phyloP scores from a whole-genome alignment of 768 basidiomycete genomes.

The Suillus tomentosus region DNA sequence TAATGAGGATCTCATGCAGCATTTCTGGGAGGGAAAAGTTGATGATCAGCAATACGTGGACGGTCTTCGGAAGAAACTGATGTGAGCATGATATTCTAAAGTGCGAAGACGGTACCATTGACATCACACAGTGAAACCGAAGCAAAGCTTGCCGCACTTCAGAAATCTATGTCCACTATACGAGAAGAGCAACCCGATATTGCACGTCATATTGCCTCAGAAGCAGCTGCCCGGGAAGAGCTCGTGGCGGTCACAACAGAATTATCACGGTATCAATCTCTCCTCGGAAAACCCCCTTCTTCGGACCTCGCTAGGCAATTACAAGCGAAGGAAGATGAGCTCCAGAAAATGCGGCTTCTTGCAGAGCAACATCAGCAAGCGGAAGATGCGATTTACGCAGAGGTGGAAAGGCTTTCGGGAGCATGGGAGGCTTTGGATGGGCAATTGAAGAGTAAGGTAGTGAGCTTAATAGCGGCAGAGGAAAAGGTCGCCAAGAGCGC shows the following conservation, averaged over 20 bases:
- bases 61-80: constrained; percentile 53
- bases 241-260: constrained; percentile 47
- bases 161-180: constrained; percentile 48
- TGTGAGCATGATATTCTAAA: constrained; percentile 41
- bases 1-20: constrained; percentile 70
- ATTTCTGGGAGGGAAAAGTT: constrained; percentile 60
- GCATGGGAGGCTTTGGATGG: constrained; percentile 86
- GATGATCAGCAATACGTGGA: constrained; percentile 55
- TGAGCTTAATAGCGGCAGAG: constrained; percentile 75
- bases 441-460: constrained; percentile 82
- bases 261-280: constrained; percentile 60
- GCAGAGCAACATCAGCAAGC: constrained; percentile 66
- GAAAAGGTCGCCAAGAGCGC: constrained; percentile 64
- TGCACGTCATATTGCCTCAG: constrained; percentile 48
- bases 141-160: constrained; percentile 49
- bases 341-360: constrained; percentile 61
- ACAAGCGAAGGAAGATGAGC: constrained; percentile 66
- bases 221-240: constrained; percentile 52
- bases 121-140: constrained; percentile 51
- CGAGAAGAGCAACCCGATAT: constrained; percentile 56
- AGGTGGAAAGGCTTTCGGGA: constrained; percentile 82
- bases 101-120: constrained; percentile 13
- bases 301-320: constrained; percentile 64
- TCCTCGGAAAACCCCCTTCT: constrained; percentile 59
- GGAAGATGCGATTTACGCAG: constrained; percentile 76